Evolutionary conservation across 345 rosid species (phyloP).

Genomic region (Corymbia maculata): DNA sequence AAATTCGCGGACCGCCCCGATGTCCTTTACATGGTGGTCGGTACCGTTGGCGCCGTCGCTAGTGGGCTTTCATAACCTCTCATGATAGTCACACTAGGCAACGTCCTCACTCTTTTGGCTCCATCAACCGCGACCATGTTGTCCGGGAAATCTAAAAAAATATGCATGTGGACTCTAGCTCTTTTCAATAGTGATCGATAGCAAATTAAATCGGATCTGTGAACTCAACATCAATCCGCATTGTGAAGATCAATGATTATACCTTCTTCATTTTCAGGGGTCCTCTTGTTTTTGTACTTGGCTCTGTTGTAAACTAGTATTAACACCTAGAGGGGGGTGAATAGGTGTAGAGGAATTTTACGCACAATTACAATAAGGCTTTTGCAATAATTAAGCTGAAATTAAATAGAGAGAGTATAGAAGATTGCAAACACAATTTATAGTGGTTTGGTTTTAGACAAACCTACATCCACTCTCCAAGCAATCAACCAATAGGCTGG

Average conservation of each 20-base stretch:
- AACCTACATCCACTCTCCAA: no score
- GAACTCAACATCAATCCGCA: background rate
- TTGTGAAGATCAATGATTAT: background rate
- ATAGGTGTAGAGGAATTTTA: no score
- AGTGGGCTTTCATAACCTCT: conserved; percentile 42
- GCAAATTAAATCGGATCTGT: background rate
- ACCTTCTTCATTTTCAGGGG: background rate
- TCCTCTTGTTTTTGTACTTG: background rate
- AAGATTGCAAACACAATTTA: no score
- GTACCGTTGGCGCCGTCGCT: conserved; percentile 2
- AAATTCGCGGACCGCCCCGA: conserved; percentile 35
- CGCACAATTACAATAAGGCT: no score
- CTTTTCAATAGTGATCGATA: background rate
- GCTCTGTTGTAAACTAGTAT: no score
- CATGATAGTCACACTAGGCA: conserved; percentile 29
- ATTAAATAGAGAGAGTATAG: no score
- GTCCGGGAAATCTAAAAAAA: conserved; percentile 37
- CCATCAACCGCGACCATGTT: conserved; percentile 17
- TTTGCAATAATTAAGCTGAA: no score
- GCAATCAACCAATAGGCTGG: no score
- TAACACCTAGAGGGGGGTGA: no score
- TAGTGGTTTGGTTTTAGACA: no score
- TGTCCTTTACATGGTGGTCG: conserved; percentile 21
- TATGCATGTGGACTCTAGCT: background rate
- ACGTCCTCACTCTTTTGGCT: conserved; percentile 49